Evolutionary conservation across 495 filamentous ascomycete genomes (phyloP), one percentile per base, ranked within the genome.

Genomic region (Physcia stellaris): DNA sequence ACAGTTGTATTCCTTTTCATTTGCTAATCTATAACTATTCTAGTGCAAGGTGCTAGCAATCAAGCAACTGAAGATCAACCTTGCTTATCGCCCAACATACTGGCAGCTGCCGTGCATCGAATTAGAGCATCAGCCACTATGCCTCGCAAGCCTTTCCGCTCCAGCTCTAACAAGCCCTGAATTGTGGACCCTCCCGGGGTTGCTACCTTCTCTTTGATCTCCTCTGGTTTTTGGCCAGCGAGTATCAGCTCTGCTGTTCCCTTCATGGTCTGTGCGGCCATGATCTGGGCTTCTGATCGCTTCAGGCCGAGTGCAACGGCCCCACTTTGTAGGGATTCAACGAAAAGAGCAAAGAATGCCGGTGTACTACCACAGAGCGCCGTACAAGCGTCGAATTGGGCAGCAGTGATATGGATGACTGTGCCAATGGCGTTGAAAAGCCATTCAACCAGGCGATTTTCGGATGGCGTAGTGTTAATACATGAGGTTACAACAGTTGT

Each of bases 341-440:
- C 28, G 36, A 50, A 41, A 13, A 49, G 42, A 3, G 49, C 36
- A 24, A 52, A 41, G 27, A 54, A 46, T 9, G 51, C 46, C 18
- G 48, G 48, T 0, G 46, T 45, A 28, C 35, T 40, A 17, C 49
- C 51, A 20, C 50, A 48, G 22, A 54, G 36, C 18, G 49, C 51
- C 13, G 49, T 45, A 26, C 46, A 51, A 30, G 43, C 37, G 37
- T 54, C 51, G 19, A 54, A 52, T 4, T 39, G 35, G 12, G 39
- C 16, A 13, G 47, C 35, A 4, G 41, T 28, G 37, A 52, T 47
- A 23, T 23, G 37, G 30, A 40, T 37, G 1, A 39, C 40, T 15
- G 34, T 35, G 20, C 51, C 51, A 12, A 54, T 80, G 39, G 68
- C 60, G 19, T 39, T 13, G 44, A 51, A 47, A 28, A 53, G 33